Conservation (phyloP, 208 protist species). For the Balamuthia mandrillaris region DNA sequence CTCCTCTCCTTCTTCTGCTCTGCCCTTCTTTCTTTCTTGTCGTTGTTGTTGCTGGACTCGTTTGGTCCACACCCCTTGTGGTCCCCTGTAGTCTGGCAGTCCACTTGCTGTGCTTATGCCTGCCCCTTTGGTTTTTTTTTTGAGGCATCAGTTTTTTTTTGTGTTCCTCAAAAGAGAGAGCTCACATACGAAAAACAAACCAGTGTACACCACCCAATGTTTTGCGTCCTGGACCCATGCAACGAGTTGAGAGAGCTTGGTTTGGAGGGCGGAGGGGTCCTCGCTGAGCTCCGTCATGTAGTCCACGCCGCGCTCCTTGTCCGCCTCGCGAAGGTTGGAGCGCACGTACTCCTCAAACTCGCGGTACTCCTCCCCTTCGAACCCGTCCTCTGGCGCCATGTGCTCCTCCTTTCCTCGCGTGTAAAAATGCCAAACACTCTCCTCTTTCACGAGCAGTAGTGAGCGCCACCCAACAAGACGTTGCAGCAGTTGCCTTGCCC, state of each 20-base stretch:
- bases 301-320: not conserved
- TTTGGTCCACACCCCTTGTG: conserved; percentile 6
- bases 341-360: conserved; percentile 13
- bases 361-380: conserved; percentile 12
- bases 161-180: not conserved
- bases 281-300: conserved; percentile 16
- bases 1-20: not conserved
- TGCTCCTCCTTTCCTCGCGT: no score
- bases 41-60: no score
- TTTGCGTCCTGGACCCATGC: not conserved
- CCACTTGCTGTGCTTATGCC: not conserved
- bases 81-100: not conserved
- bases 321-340: conserved; percentile 8
- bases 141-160: not conserved
- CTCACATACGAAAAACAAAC: not conserved
- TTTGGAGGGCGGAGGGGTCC: not conserved
- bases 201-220: conserved; percentile 20
- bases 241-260: not conserved
- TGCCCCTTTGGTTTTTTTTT: not conserved
- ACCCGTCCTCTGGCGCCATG: not conserved
- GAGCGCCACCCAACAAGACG: no score
- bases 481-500: no score
- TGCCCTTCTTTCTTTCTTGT: no score
- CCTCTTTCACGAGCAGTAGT: no score
- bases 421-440: no score